These are phyloP conservation scores for Wickerhamomyces mucosus DNA, from an alignment of 805 yeast genomes.

Conservation along the genomic window DNA sequence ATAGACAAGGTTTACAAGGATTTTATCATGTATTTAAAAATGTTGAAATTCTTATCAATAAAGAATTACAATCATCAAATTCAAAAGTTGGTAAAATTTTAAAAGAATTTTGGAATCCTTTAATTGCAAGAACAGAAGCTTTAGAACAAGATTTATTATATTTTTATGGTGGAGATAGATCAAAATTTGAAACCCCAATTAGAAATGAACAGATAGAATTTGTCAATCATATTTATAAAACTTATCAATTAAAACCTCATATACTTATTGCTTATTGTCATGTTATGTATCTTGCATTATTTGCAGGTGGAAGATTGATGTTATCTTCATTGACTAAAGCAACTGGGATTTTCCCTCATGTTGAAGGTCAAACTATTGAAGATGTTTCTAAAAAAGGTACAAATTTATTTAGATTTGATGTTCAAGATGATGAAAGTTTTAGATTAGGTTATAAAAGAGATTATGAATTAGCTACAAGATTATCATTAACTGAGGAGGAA, in stretches of 20 bases:
- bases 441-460: slow-evolving; percentile 63
- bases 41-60: slow-evolving; percentile 43
- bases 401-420: slow-evolving; percentile 63
- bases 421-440: slow-evolving; percentile 54
- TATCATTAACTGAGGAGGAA: slow-evolving; percentile 57
- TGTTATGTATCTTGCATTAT: slow-evolving; percentile 74
- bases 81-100: slow-evolving; percentile 32
- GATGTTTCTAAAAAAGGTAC: slow-evolving; percentile 57
- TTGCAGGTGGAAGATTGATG: slow-evolving; percentile 79
- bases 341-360: slow-evolving; percentile 66
- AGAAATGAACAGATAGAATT: slow-evolving; percentile 55
- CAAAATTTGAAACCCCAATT: slow-evolving; percentile 49
- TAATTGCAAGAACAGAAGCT: slow-evolving; percentile 49
- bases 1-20: slow-evolving; percentile 72
- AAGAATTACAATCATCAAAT: slow-evolving; percentile 32
- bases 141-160: slow-evolving; percentile 56
- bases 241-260: slow-evolving; percentile 55
- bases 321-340: slow-evolving; percentile 56
- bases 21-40: slow-evolving; percentile 61
- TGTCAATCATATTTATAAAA: slow-evolving; percentile 46
- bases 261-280: slow-evolving; percentile 73
- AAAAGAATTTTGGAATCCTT: slow-evolving; percentile 57
- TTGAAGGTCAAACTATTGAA: slow-evolving; percentile 53
- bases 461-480: slow-evolving; percentile 69
- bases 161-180: slow-evolving; percentile 46